phyloP scores from a whole-genome alignment of 129 eudicot genomes.

The Smallanthus sonchifolius region DNA sequence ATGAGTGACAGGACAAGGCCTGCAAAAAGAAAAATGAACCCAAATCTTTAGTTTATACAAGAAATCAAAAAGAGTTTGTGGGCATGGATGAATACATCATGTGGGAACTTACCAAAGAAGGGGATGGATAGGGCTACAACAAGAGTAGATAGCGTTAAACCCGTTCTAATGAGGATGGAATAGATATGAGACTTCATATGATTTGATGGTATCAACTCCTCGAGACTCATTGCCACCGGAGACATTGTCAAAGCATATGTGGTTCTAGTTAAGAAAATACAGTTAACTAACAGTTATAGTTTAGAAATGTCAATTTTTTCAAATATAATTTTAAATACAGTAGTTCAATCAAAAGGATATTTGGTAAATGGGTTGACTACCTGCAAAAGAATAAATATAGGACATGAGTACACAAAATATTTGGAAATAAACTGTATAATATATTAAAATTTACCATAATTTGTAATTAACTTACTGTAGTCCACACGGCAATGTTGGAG shows the following conservation, averaged over 20 bases:
- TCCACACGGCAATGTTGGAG: constrained; percentile 92
- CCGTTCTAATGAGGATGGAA: constrained; percentile 70
- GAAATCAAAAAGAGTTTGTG: background rate
- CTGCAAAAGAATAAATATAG: constrained; percentile 44
- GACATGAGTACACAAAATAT: constrained; percentile 8
- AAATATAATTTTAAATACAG: background rate
- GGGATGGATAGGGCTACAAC: constrained; percentile 69
- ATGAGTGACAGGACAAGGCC: constrained; percentile 91
- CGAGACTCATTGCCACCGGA: constrained; percentile 93
- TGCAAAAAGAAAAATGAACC: constrained; percentile 17
- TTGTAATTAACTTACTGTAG: constrained; percentile 55
- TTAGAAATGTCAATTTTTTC: background rate
- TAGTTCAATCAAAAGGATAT: constrained; percentile 57
- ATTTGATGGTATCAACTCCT: constrained; percentile 73
- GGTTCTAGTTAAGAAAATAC: constrained; percentile 39
- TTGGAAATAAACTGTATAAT: background rate
- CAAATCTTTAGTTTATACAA: constrained; percentile 6
- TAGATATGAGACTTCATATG: constrained; percentile 46
- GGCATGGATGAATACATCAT: background rate
- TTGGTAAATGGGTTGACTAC: constrained; percentile 95
- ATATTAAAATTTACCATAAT: background rate
- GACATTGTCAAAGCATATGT: constrained; percentile 86
- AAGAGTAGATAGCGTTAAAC: constrained; percentile 73
- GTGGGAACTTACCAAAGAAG: constrained; percentile 62
- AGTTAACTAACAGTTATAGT: background rate